phyloP scores from a whole-genome alignment of 2,329 filamentous ascomycete genomes.

The Alternaria gansuensis region DNA sequence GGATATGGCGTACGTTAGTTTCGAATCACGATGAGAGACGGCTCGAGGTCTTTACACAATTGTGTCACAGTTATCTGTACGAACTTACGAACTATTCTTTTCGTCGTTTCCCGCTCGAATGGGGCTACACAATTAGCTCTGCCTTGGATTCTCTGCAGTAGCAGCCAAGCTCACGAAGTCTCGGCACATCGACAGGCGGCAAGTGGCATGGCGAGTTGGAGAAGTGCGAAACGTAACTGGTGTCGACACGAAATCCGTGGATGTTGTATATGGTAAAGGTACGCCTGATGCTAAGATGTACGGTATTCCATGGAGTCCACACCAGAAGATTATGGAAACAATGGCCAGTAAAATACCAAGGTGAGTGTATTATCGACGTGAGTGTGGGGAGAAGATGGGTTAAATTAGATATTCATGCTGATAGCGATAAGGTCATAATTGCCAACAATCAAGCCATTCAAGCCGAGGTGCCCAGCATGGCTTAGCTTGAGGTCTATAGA shows the following conservation, averaged over 20 bases:
- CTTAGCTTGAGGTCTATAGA: no score
- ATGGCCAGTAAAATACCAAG: constrained; percentile 60
- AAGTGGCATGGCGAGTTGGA: constrained; percentile 61
- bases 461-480: no score
- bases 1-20: constrained; percentile 62
- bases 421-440: no score
- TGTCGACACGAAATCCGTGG: constrained; percentile 56
- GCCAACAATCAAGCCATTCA: no score
- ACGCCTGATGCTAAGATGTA: constrained; percentile 66
- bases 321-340: constrained; percentile 61
- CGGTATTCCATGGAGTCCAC: constrained; percentile 64
- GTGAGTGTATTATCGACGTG: constrained; percentile 40
- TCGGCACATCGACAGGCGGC: constrained; percentile 51
- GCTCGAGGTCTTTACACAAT: no score
- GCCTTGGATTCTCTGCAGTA: constrained; percentile 65
- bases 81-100: no score
- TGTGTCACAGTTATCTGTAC: no score
- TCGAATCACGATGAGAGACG: not conserved
- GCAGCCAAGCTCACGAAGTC: constrained; percentile 63
- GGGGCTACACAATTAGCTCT: constrained; percentile 64
- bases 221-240: constrained; percentile 63
- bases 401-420: no score
- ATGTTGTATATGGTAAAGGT: constrained; percentile 67
- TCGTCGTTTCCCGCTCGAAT: constrained; percentile 26
- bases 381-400: no score